These are phyloP conservation scores for Excoecaria agallocha DNA, from an alignment of 345 rosid genomes.

Conservation along the genomic window DNA sequence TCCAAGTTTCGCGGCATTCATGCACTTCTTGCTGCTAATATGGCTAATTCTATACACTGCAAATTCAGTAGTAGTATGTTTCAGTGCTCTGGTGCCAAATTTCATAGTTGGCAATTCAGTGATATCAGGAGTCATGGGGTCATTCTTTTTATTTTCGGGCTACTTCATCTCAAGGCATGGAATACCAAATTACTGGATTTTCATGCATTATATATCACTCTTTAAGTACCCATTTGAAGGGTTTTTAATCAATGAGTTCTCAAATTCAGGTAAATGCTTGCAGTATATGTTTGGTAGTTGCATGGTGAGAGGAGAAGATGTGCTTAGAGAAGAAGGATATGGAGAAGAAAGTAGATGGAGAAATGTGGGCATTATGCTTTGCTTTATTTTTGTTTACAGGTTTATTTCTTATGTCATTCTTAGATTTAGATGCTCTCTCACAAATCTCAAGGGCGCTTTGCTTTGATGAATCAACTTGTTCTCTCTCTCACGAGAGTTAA, in stretches of 20 bases:
- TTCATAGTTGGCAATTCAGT: constrained; percentile 90
- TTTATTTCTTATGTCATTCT: constrained; percentile 73
- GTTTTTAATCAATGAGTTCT: constrained; percentile 86
- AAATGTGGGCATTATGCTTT: constrained; percentile 69
- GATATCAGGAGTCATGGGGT: constrained; percentile 93
- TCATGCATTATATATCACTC: constrained; percentile 85
- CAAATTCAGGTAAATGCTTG: constrained; percentile 69
- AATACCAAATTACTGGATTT: constrained; percentile 87
- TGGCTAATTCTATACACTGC: constrained; percentile 97
- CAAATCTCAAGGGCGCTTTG: constrained; percentile 34
- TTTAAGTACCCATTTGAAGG: constrained; percentile 98
- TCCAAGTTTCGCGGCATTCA: constrained; percentile 59
- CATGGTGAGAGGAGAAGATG: constrained; percentile 57
- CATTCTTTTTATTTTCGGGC: constrained; percentile 91
- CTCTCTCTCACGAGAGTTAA: constrained; percentile 29
- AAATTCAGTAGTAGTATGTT: constrained; percentile 89
- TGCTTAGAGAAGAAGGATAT: constrained; percentile 74
- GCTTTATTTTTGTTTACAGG: constrained; percentile 76
- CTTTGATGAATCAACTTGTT: constrained; percentile 18
- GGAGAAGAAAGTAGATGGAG: constrained; percentile 72
- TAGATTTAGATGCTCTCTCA: constrained; percentile 65
- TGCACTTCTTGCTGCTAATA: constrained; percentile 67
- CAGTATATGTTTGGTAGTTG: constrained; percentile 65
- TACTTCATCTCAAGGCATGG: constrained; percentile 81
- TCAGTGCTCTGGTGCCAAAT: constrained; percentile 86